phyloP scores from a whole-genome alignment of 768 basidiomycete genomes.

The Boletus huronensis region DNA sequence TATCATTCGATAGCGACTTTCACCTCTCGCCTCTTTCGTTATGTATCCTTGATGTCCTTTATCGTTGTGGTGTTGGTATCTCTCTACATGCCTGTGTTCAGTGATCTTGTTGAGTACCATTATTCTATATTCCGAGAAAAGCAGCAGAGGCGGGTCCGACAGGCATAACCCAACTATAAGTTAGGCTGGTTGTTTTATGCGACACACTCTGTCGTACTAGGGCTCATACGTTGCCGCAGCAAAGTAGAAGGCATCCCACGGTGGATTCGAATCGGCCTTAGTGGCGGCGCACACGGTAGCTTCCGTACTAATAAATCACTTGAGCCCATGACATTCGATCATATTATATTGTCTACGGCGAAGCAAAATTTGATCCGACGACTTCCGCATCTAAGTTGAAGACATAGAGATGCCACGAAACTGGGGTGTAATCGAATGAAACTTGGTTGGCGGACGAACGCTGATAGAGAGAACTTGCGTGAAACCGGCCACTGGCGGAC shows the following conservation, averaged over 20 bases:
- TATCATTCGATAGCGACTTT: constrained; percentile 1
- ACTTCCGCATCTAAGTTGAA: not conserved
- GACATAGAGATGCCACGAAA: not conserved
- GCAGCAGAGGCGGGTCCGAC: not conserved
- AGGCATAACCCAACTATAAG: not conserved
- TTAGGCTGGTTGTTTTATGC: not conserved
- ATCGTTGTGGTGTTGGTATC: constrained; percentile 8
- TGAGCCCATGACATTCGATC: too few species aligned
- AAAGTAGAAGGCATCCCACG: too few species aligned
- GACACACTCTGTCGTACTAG: not conserved
- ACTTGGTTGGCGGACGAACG: constrained; percentile 1
- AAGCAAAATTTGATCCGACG: not conserved
- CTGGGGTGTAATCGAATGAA: constrained; percentile 5
- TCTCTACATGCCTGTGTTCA: constrained; percentile 4
- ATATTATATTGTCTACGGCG: not conserved
- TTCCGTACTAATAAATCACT: not conserved
- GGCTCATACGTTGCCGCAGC: not conserved
- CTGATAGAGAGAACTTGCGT: constrained; percentile 9
- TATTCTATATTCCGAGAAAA: not conserved
- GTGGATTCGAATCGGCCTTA: not conserved
- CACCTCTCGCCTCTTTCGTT: constrained; percentile 4
- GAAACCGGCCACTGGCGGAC: constrained; percentile 11
- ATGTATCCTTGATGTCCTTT: constrained; percentile 17
- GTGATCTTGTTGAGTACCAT: constrained; percentile 1
- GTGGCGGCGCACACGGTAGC: not conserved